A percentile compares a stretch with the other conserved stretches of the same genome.
phyloP scores from a whole-genome alignment of 2,329 filamentous ascomycete species.

The Xylariaceae sp. region DNA sequence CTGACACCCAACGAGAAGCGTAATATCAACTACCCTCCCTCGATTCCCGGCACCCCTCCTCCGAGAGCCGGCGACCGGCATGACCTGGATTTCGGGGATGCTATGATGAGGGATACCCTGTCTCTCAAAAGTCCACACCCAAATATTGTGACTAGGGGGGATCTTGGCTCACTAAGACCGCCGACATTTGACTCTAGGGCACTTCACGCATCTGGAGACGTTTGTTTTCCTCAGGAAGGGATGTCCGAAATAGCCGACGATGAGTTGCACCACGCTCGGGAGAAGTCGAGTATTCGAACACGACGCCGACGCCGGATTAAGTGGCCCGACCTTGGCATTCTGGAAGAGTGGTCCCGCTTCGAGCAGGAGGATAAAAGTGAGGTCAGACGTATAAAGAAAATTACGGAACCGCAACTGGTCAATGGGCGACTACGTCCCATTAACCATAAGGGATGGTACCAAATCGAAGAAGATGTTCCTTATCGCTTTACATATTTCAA shows the following conservation, averaged over 20 bases:
- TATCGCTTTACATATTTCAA: conserved; percentile 99
- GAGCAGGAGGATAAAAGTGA: conserved; percentile 87
- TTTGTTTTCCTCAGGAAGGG: conserved; percentile 80
- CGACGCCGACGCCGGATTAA: conserved; percentile 61
- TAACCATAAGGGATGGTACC: conserved; percentile 75
- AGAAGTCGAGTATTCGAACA: conserved; percentile 34
- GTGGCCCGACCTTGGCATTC: conserved; percentile 79
- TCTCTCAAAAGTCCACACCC: conserved; percentile 31
- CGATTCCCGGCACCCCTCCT: conserved; percentile 58
- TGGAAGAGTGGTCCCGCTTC: conserved; percentile 85
- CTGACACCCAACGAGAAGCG: conserved; percentile 44
- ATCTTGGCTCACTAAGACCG: conserved; percentile 30
- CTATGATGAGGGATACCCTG: conserved; percentile 67
- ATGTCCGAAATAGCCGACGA: conserved; percentile 80
- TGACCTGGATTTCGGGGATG: conserved; percentile 60
- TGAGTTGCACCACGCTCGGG: conserved; percentile 53
- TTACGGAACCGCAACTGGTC: conserved; percentile 88
- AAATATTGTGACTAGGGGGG: conserved; percentile 22
- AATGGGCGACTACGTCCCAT: conserved; percentile 82
- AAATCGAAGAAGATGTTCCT: conserved; percentile 81
- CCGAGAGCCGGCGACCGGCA: conserved; percentile 47
- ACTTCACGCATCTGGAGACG: conserved; percentile 73
- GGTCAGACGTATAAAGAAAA: conserved; percentile 79
- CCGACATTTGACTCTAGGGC: conserved; percentile 46
- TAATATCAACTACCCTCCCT: conserved; percentile 66